phyloP scores from a whole-genome alignment of 2,329 filamentous ascomycete genomes.

The Fusarium oxysporum region DNA sequence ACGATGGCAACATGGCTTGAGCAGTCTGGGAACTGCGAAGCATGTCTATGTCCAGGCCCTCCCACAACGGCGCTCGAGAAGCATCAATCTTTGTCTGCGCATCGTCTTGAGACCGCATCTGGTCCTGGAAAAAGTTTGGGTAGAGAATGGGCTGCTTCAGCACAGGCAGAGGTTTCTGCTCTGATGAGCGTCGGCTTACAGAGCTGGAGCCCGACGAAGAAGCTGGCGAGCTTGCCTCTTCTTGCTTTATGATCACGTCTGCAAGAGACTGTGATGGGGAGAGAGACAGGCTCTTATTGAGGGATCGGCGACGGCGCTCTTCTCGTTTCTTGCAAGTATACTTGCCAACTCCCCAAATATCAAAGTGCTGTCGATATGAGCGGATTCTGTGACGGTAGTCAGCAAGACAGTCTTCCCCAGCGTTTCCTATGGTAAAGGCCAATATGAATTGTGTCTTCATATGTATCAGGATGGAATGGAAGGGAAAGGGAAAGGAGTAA shows the following conservation, averaged over 20 bases:
- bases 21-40: constrained; percentile 4
- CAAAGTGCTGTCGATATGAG: constrained; percentile 62
- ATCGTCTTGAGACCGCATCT: constrained; percentile 1
- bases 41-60: constrained; percentile 1
- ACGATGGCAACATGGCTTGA: constrained; percentile 28
- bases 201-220: constrained; percentile 17
- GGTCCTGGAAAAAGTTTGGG: constrained; percentile 10
- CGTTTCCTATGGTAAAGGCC: not conserved
- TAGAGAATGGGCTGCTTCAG: constrained; percentile 10
- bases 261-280: constrained; percentile 37
- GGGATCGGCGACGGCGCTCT: constrained; percentile 25
- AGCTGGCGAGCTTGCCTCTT: constrained; percentile 9
- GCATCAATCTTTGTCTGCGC: constrained; percentile 18
- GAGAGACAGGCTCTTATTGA: constrained; percentile 12
- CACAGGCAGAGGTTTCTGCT: constrained; percentile 34
- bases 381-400: constrained; percentile 47
- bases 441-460: not conserved
- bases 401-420: not conserved
- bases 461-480: not conserved
- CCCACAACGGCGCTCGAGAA: constrained; percentile 6
- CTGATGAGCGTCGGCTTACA: constrained; percentile 25
- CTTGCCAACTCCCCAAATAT: constrained; percentile 60
- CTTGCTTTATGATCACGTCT: not conserved
- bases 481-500: not conserved
- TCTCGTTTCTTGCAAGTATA: constrained; percentile 57